phyloP scores from a whole-genome alignment of 306 rosid genomes.

The Inga oerstediana region DNA sequence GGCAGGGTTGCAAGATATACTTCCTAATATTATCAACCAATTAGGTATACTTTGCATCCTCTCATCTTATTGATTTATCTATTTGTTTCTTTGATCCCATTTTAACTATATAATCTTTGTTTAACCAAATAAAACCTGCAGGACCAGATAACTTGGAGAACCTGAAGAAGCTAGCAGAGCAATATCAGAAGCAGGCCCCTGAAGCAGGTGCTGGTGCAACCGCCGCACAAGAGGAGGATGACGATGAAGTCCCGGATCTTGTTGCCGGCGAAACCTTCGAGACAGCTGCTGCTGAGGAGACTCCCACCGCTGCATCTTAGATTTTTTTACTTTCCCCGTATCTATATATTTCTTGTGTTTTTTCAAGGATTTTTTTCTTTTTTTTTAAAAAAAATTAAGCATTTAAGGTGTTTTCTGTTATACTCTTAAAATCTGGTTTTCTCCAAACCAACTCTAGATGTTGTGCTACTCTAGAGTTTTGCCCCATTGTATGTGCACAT shows the following conservation, averaged over 20 bases:
- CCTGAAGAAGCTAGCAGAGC: slow-evolving; percentile 86
- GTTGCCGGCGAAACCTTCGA: slow-evolving; percentile 87
- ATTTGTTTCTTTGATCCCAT: not conserved
- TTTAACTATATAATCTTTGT: not conserved
- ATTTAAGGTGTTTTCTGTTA: slow-evolving; percentile 40
- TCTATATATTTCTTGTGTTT: slow-evolving; percentile 38
- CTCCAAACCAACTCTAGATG: slow-evolving; percentile 11
- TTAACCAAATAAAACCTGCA: slow-evolving; percentile 32
- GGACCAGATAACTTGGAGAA: slow-evolving; percentile 96
- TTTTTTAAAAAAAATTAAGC: slow-evolving; percentile 27
- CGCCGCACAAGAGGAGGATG: slow-evolving; percentile 58
- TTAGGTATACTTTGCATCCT: slow-evolving; percentile 51
- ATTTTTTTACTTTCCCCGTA: slow-evolving; percentile 37
- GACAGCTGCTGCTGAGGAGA: slow-evolving; percentile 84
- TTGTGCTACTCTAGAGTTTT: slow-evolving; percentile 5
- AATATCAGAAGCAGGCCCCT: slow-evolving; percentile 81
- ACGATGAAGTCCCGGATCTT: slow-evolving; percentile 90
- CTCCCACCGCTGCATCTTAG: slow-evolving; percentile 38
- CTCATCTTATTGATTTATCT: not conserved
- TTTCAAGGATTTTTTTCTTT: not conserved
- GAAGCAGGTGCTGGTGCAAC: slow-evolving; percentile 60
- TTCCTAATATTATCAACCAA: slow-evolving; percentile 89
- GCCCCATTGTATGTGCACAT: slow-evolving; percentile 20
- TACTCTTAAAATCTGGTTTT: slow-evolving; percentile 23
- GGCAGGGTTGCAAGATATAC: slow-evolving; percentile 96